Conservation (phyloP, 2,329 filamentous ascomycete species). For the Keithomyces neogunnii region DNA sequence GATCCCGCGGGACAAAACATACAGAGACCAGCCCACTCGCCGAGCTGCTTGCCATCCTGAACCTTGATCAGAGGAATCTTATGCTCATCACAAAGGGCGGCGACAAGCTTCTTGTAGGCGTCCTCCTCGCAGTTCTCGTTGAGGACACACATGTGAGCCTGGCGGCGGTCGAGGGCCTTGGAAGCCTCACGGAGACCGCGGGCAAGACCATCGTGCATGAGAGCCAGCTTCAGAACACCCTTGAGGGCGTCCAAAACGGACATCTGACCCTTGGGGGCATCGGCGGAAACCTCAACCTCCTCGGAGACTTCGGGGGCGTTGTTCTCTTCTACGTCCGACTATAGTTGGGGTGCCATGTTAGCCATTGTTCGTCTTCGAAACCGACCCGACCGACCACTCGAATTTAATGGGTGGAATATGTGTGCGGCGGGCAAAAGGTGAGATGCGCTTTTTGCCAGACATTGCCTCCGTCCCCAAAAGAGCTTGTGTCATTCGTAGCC, state of each 20-base stretch:
- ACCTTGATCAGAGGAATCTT: conserved; percentile 99
- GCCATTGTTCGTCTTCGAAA: background rate
- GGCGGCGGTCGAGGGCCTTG: conserved; percentile 96
- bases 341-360: conserved; percentile 27
- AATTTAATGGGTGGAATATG: background rate
- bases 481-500: background rate
- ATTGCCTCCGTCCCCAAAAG: background rate
- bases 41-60: conserved; percentile 97
- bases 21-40: conserved; percentile 99
- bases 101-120: conserved; percentile 99
- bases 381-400: background rate
- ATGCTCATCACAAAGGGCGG: conserved; percentile 98
- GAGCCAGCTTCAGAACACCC: conserved; percentile 95
- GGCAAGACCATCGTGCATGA: conserved; percentile 99
- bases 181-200: conserved; percentile 96
- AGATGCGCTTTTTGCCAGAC: conserved; percentile 1
- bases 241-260: conserved; percentile 97
- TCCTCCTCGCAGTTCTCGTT: conserved; percentile 99
- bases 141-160: conserved; percentile 99
- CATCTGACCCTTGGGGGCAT: conserved; percentile 91
- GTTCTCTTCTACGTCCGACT: conserved; percentile 99
- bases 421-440: background rate
- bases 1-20: conserved; percentile 37
- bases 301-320: conserved; percentile 72
- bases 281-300: conserved; percentile 94